Percentiles rank a stretch among this genome's conserved stretches.
Conservation (phyloP, 2,329 filamentous ascomycete genomes). For the Decorospora gaudefroyi region DNA sequence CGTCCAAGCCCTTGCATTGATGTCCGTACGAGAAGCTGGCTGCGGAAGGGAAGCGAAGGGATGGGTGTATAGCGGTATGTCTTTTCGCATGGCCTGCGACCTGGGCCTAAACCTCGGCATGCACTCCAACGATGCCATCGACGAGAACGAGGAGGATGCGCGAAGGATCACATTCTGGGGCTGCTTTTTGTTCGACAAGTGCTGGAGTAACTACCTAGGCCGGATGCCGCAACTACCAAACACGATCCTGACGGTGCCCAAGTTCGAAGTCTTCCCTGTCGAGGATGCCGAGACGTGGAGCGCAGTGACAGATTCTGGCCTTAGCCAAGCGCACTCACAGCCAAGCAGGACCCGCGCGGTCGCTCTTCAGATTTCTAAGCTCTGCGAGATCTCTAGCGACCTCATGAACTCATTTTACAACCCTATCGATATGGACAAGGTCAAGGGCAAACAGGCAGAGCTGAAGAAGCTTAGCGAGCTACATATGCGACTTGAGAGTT, state of each 20-base stretch:
- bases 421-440: conserved; percentile 65
- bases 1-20: conserved; percentile 88
- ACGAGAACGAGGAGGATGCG: conserved; percentile 85
- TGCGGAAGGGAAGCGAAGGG: conserved; percentile 93
- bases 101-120: conserved; percentile 84
- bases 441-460: conserved; percentile 75
- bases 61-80: conserved; percentile 99
- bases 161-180: conserved; percentile 95
- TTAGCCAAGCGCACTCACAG: conserved; percentile 72
- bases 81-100: conserved; percentile 95
- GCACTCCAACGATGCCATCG: conserved; percentile 60
- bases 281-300: conserved; percentile 88
- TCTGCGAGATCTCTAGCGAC: conserved; percentile 94
- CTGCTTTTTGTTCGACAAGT: conserved; percentile 97
- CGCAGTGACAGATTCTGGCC: conserved; percentile 83
- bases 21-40: conserved; percentile 95
- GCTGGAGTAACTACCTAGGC: conserved; percentile 96
- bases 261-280: conserved; percentile 85
- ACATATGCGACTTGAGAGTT: conserved; percentile 85
- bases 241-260: conserved; percentile 79
- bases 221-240: conserved; percentile 84
- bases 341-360: conserved; percentile 79
- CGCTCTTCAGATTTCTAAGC: conserved; percentile 71
- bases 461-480: conserved; percentile 91
- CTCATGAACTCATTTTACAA: conserved; percentile 90